Evolutionary conservation across 1,284 basidiomycete species (phyloP).

Genomic region (Cutaneotrichosporon sp.): DNA sequence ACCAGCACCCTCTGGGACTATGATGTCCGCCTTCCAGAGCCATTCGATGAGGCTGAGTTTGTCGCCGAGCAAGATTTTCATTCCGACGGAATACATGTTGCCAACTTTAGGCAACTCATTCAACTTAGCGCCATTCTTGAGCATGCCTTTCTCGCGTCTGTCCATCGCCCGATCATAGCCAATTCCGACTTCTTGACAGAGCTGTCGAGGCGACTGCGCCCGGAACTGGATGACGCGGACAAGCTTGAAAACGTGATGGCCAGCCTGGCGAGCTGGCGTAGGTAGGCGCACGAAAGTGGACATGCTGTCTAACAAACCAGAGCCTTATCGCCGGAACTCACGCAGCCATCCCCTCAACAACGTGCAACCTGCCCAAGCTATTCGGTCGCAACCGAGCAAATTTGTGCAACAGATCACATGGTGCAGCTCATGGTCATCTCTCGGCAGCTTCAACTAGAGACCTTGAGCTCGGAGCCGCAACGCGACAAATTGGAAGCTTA

Average conservation of each 20-base stretch:
- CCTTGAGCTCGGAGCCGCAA: not conserved
- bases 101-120: constrained; percentile 10
- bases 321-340: not conserved
- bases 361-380: not conserved
- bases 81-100: constrained; percentile 1
- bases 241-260: constrained; percentile 10
- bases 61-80: not conserved
- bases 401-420: constrained; percentile 12
- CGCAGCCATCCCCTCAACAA: not conserved
- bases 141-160: constrained; percentile 10
- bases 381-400: constrained; percentile 12
- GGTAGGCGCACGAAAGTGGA: not conserved
- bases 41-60: constrained; percentile 3
- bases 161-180: constrained; percentile 6
- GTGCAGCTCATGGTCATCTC: constrained; percentile 9
- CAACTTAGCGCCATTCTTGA: constrained; percentile 10
- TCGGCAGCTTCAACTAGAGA: constrained; percentile 14
- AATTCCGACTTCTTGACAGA: constrained; percentile 14
- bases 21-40: constrained; percentile 14
- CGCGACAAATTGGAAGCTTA: not conserved
- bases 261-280: constrained; percentile 5
- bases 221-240: constrained; percentile 7
- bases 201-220: constrained; percentile 1
- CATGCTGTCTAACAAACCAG: not conserved
- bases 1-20: constrained; percentile 14